Base-by-base conservation (phyloP, 305 asterid species). In the Striga hermonthica region DNA sequence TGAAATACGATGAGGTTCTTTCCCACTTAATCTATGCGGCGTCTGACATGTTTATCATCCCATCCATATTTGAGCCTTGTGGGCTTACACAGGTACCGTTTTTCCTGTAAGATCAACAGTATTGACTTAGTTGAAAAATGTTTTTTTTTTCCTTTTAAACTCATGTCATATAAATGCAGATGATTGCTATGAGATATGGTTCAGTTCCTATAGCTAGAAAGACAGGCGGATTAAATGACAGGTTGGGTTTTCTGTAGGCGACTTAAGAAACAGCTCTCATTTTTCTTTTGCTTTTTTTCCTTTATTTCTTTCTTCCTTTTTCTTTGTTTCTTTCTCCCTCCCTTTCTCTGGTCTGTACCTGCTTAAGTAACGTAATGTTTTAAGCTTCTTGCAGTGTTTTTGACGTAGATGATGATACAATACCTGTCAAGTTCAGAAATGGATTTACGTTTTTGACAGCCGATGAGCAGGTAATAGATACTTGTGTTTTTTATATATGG, bases 181-280 rank as follows among this genome's bases (percentile, higher is more conserved):
- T 93, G 99, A 90, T 93, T 75, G 96, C 96, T 14, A 90, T 93
- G 99, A 82, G 96, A 85, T 93, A 93, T 73, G 99, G 99, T 48
- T 74, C 97, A 1, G 77, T 93, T 65, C 99, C 99, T 6, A 80
- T 93, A 61, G 97, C 81, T 57, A 82, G 99, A 75, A 90, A 85
- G 82, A 93, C 97, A 1, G 99, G 99, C 7, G 99, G 99, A 70
- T 78, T 93, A 60, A 88, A 90, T 75, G 99, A 93, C 89, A 93
- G 97, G 99, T 90, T 53, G 49, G 68, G 61, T 54, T 66, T 31
- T 52, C 43, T 58, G 45, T 64, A 38, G 37, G 65, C 45, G 31
- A 56, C 54, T 56, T 78, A 50, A 52, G 43, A 59, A 69, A 64
- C 3, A 52, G 4, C 39, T 14, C 50, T 48, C 37, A 38, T 31